Evolutionary conservation across 768 basidiomycete species (phyloP).

Genomic region (Cubamyces sp.): DNA sequence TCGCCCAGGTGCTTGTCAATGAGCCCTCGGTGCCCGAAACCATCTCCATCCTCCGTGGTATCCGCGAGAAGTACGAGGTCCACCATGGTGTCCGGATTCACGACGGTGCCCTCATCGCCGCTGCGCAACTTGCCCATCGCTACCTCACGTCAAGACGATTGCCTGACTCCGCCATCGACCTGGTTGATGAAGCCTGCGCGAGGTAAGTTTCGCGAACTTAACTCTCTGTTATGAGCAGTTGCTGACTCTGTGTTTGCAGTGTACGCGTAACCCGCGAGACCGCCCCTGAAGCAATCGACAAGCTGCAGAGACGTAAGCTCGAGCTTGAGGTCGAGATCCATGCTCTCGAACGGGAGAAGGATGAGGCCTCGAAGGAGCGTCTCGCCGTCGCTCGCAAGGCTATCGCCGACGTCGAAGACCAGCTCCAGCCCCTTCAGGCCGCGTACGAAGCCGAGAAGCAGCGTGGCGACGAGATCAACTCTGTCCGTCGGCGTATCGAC

Average conservation of each 20-base stretch:
- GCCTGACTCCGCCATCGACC: slow-evolving; percentile 88
- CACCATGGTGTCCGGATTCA: slow-evolving; percentile 89
- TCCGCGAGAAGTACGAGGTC: slow-evolving; percentile 88
- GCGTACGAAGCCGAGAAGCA: slow-evolving; percentile 88
- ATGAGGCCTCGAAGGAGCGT: slow-evolving; percentile 84
- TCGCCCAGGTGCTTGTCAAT: slow-evolving; percentile 91
- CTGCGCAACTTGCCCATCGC: slow-evolving; percentile 90
- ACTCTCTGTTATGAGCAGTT: not conserved
- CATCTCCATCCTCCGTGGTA: slow-evolving; percentile 92
- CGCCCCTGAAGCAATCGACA: slow-evolving; percentile 91
- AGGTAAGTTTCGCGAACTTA: slow-evolving; percentile 50
- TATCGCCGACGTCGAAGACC: slow-evolving; percentile 82
- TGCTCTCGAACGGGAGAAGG: slow-evolving; percentile 92
- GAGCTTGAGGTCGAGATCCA: slow-evolving; percentile 95
- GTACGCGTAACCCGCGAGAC: slow-evolving; percentile 94
- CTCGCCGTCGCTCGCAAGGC: slow-evolving; percentile 73
- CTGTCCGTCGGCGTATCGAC: slow-evolving; percentile 80
- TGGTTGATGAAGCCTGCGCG: slow-evolving; percentile 91
- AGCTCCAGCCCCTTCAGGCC: slow-evolving; percentile 79
- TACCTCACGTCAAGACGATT: slow-evolving; percentile 83
- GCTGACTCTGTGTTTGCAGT: slow-evolving; percentile 41
- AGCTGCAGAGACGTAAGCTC: slow-evolving; percentile 83
- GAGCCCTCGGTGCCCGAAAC: slow-evolving; percentile 90
- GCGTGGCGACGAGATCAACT: slow-evolving; percentile 78
- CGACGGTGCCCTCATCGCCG: slow-evolving; percentile 86